Conservation (phyloP, 495 filamentous ascomycete genomes). For the Trichocladium uniseriatum region DNA sequence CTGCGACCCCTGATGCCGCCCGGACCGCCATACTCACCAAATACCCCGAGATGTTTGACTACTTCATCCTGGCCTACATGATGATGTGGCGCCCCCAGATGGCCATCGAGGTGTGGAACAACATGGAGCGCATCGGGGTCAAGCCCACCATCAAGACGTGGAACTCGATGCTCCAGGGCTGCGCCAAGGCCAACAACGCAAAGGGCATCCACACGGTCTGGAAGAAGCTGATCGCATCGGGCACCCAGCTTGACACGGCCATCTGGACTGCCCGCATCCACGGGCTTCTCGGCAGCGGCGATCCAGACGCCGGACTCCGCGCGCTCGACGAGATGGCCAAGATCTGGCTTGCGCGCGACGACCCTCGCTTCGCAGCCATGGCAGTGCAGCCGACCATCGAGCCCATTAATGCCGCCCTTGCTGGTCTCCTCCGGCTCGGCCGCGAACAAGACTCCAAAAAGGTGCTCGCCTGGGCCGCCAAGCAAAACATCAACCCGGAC, state of each 20-base stretch:
- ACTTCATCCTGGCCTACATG: slow-evolving; percentile 47
- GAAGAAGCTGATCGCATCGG: slow-evolving; percentile 43
- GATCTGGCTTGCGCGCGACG: slow-evolving; percentile 38
- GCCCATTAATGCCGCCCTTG: slow-evolving; percentile 55
- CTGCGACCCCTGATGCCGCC: slow-evolving; percentile 14
- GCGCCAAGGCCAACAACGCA: slow-evolving; percentile 36
- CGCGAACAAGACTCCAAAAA: slow-evolving; percentile 27
- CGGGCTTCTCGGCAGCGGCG: slow-evolving; percentile 44
- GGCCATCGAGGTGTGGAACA: slow-evolving; percentile 50
- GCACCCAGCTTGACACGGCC: slow-evolving; percentile 43
- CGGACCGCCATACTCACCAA: slow-evolving; percentile 12
- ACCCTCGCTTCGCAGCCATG: slow-evolving; percentile 24
- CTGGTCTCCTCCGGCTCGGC: slow-evolving; percentile 29
- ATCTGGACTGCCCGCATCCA: slow-evolving; percentile 57
- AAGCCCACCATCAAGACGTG: slow-evolving; percentile 48
- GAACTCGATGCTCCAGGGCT: slow-evolving; percentile 56
- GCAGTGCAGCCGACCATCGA: slow-evolving; percentile 47
- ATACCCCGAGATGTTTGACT: slow-evolving; percentile 37
- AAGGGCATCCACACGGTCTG: slow-evolving; percentile 49
- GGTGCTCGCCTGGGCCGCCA: slow-evolving; percentile 50
- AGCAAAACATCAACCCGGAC: slow-evolving; percentile 50
- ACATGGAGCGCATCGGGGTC: slow-evolving; percentile 42
- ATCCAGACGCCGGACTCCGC: slow-evolving; percentile 38
- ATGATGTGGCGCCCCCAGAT: slow-evolving; percentile 36
- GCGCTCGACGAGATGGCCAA: slow-evolving; percentile 53